phyloP scores from a whole-genome alignment of 1,139 yeast species.

The Saccharomyces hybrid region DNA sequence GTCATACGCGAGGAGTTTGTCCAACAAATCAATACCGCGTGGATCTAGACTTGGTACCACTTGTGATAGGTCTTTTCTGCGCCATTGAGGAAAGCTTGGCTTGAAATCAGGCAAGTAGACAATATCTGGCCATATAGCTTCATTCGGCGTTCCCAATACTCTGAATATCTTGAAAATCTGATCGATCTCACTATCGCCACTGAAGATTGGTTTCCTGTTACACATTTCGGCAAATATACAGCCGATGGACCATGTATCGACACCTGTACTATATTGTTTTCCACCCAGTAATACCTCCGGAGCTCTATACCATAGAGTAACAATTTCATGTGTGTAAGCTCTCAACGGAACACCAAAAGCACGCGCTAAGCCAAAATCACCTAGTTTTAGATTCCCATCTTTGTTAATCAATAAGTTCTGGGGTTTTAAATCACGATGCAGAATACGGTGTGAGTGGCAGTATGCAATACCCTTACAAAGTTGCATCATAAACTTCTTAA shows the following conservation, averaged over 20 bases:
- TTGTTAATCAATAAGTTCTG: slow-evolving; percentile 90
- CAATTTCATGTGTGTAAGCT: slow-evolving; percentile 96
- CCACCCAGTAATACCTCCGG: slow-evolving; percentile 96
- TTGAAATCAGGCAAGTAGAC: slow-evolving; percentile 90
- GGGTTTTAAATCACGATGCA: slow-evolving; percentile 95
- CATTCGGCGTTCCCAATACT: slow-evolving; percentile 90
- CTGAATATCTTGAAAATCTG: slow-evolving; percentile 94
- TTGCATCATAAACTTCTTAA: slow-evolving; percentile 89
- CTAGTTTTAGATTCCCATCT: slow-evolving; percentile 90
- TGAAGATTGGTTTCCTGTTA: slow-evolving; percentile 87
- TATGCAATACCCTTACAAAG: slow-evolving; percentile 86
- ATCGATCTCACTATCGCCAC: slow-evolving; percentile 97
- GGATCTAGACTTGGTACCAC: slow-evolving; percentile 76
- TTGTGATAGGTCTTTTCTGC: slow-evolving; percentile 58
- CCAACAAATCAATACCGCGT: slow-evolving; percentile 77
- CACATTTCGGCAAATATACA: slow-evolving; percentile 99
- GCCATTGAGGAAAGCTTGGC: slow-evolving; percentile 94
- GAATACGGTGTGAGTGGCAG: slow-evolving; percentile 90
- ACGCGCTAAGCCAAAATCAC: slow-evolving; percentile 95
- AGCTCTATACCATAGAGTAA: slow-evolving; percentile 95
- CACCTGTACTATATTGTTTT: slow-evolving; percentile 95
- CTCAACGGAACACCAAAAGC: slow-evolving; percentile 96
- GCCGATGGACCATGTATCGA: slow-evolving; percentile 98
- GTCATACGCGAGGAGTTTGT: slow-evolving; percentile 76
- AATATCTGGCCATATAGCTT: slow-evolving; percentile 94